Evolutionary conservation across 441 rosid species (phyloP), one percentile per base, ranked within the genome.

Genomic region (Populus trichocarpa): DNA sequence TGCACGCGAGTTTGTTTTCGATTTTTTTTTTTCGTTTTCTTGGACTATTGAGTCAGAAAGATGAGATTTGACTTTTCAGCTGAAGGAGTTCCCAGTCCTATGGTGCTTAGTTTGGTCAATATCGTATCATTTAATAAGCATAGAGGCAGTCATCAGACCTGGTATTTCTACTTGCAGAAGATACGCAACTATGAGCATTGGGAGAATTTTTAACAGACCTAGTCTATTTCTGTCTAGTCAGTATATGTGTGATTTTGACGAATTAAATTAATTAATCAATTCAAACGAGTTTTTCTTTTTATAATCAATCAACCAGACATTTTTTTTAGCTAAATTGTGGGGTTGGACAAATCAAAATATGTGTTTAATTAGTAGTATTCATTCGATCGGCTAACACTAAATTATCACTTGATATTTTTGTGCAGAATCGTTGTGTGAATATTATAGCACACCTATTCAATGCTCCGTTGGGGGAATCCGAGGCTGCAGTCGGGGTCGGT

Each of bases 391-490:
- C 64, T 59, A 11, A 59, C 65, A 53, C 9, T n/a, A 59, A 59
- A 59, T 26, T 26, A 26, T 61, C 4, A 61, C 28, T 12, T n/a
- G 23, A 14, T 36, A 18, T 75, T 61, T 10, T n/a, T 32, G 69
- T 69, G 57, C 86, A 90, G 94, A 91, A 91, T 70, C 90, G 95
- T 12, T 91, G 96, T 72, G 93, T 91, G 77, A 91, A 91, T 89
- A 88, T 89, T 65, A 90, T 83, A 77, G 93, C 93, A 32, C 90
- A 86, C 72, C 78, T 92, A n/a, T 90, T 92, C 84, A 89, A 88
- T 64, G 90, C 90, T 3, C 93, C 92, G 0, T 74, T 89, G 13
- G 89, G 81, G 20, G 90, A 85, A 8, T 68, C 84, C 0, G 93
- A 92, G 85, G 80, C 89, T 0, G 90, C 92, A 0, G 83, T 87